Percentiles rank a stretch among this genome's conserved stretches.
These are phyloP conservation scores for Phytophthora pisi DNA, from an alignment of 352 stramenopile genomes.

Conservation along the genomic window DNA sequence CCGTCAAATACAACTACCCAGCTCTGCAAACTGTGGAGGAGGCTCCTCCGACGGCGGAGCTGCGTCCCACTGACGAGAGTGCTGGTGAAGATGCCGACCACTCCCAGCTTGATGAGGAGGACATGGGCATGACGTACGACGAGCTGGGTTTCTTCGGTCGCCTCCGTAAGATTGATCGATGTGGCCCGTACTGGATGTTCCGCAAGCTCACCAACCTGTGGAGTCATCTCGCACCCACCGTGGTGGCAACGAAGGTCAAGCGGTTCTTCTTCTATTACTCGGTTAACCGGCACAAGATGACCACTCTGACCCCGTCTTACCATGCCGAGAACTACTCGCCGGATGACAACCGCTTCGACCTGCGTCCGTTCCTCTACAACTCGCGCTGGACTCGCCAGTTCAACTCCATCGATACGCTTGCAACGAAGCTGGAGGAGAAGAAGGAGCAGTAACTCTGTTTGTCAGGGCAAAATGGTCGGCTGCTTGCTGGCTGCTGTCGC, in stretches of 20 bases:
- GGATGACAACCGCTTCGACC: constrained; percentile 99
- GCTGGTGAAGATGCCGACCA: constrained; percentile 76
- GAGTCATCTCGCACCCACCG: constrained; percentile 80
- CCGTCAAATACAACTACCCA: constrained; percentile 91
- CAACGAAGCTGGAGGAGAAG: constrained; percentile 74
- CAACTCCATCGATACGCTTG: constrained; percentile 93
- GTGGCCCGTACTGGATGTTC: constrained; percentile 96
- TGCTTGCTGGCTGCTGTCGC: constrained; percentile 36
- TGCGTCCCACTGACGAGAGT: constrained; percentile 90
- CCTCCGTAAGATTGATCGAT: constrained; percentile 96
- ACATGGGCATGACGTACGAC: constrained; percentile 99
- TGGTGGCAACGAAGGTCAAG: constrained; percentile 93
- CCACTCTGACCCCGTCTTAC: constrained; percentile 97
- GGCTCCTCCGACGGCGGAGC: constrained; percentile 95
- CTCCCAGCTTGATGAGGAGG: constrained; percentile 97
- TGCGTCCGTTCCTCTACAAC: constrained; percentile 98
- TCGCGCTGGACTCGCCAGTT: constrained; percentile 96
- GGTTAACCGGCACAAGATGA: constrained; percentile 99
- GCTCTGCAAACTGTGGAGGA: constrained; percentile 93
- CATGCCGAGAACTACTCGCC: constrained; percentile 98
- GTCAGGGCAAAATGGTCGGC: constrained; percentile 23
- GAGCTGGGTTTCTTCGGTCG: constrained; percentile 96
- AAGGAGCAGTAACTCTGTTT: constrained; percentile 50
- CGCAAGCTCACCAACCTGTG: constrained; percentile 87
- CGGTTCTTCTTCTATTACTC: constrained; percentile 99